Conservation (phyloP, 208 protist genomes). For the Spongospora subterranea region DNA sequence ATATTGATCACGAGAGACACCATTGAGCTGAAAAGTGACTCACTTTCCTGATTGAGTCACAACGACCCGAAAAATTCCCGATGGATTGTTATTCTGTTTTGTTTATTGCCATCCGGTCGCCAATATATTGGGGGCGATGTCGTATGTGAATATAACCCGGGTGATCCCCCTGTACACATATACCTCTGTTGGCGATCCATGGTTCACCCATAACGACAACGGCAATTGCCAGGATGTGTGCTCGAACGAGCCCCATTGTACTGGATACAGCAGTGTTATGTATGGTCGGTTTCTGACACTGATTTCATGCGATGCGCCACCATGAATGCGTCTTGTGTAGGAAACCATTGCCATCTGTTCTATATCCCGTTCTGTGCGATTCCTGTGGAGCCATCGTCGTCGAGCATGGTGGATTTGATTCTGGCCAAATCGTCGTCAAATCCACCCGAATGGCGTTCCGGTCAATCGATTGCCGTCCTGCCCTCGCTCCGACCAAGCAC, state of each 20-base stretch:
- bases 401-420: neutral
- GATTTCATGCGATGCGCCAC: neutral
- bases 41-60: no score
- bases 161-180: neutral
- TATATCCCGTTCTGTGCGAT: neutral
- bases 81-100: neutral
- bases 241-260: neutral
- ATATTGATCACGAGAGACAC: no score
- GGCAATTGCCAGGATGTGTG: neutral
- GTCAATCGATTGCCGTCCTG: neutral
- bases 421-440: neutral
- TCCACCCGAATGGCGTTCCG: neutral
- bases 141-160: neutral
- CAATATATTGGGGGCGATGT: neutral
- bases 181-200: neutral
- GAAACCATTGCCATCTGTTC: neutral
- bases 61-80: neutral
- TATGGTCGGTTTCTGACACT: neutral
- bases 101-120: neutral
- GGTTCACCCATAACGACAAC: neutral
- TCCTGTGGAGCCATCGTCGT: neutral
- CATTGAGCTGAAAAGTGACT: no score
- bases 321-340: neutral
- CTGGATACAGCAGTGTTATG: neutral
- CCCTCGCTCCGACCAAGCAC: neutral